Conservation (phyloP, 139 green algal genomes). For the Monoraphidium neglectum region DNA sequence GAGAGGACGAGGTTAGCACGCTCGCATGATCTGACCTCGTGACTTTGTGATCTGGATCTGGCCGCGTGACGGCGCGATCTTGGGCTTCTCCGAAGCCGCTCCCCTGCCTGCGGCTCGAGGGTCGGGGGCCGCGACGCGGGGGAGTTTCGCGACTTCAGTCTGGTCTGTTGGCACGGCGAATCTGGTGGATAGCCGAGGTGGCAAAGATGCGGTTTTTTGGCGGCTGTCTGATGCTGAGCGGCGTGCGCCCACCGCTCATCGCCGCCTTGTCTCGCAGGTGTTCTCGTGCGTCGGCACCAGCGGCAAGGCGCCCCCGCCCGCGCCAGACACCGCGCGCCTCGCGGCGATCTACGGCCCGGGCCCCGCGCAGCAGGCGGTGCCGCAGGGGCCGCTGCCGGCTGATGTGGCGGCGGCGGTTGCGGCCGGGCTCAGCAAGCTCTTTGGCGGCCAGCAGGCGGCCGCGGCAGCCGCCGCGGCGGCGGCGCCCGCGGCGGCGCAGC, state of each 20-base stretch:
- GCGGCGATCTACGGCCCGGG: conserved; percentile 6
- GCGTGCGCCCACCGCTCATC: too few relatives aligned
- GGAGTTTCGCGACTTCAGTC: too few relatives aligned
- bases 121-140: too few relatives aligned
- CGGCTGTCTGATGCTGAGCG: too few relatives aligned
- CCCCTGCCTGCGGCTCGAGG: too few relatives aligned
- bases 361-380: not conserved
- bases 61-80: too few relatives aligned
- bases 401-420: not conserved
- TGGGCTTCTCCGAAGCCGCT: too few relatives aligned
- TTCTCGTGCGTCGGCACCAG: conserved; percentile 80
- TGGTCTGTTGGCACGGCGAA: too few relatives aligned
- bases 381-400: not conserved
- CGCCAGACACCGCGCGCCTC: conserved; percentile 17
- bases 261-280: too few relatives aligned
- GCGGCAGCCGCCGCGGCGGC: not conserved
- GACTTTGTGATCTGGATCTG: too few relatives aligned
- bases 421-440: not conserved
- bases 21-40: not conserved
- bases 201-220: too few relatives aligned
- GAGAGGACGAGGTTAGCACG: conserved; percentile 62
- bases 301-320: conserved; percentile 48
- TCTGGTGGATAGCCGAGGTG: too few relatives aligned
- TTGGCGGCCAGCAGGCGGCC: not conserved
- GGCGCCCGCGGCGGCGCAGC: conserved; percentile 1